Evolutionary conservation across 495 filamentous ascomycete species (phyloP), one percentile per base, ranked within the genome.

Genomic region (Cairneyella variabilis): DNA sequence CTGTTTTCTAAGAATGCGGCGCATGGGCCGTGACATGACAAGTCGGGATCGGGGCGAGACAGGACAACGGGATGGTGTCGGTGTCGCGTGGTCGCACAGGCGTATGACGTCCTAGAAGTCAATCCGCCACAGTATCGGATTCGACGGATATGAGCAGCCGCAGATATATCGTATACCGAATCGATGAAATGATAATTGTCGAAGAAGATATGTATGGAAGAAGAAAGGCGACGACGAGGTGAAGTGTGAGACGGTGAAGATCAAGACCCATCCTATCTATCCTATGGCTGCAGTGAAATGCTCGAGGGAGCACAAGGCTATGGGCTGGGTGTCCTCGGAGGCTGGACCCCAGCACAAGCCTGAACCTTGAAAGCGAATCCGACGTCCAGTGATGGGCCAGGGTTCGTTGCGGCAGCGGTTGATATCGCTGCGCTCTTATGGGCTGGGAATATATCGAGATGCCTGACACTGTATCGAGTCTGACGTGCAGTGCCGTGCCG

Each of bases 41-140:
- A 51, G 6, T 37, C 51, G 14, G 53, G 44, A 6, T 32, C 28
- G 28, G 16, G 25, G 25, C 25, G 43, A 21, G 36, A 38, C 16
- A 28, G 26, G 30, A 22, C 7, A 22, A 49, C 20, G 3, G 18
- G n/a, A n/a, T n/a, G n/a, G n/a, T n/a, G n/a, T n/a, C n/a, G 25
- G 36, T 49, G 43, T 48, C 54, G 54, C 54, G 53, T 54, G 54
- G 53, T 57, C 54, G 54, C 54, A 57, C 48, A 51, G 48, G 27
- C 17, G 51, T 57, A 47, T 52, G 54, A 52, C 48, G 54, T 50
- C 45, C 34, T 36, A 17, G 46, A 44, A 20, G 41, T 9, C 32
- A n/a, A 11, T n/a, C n/a, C n/a, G n/a, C n/a, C n/a, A n/a, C n/a
- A n/a, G n/a, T n/a, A n/a, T n/a, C n/a, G n/a, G n/a, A n/a, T n/a